Conservation (phyloP, 2,329 filamentous ascomycete genomes). For the Apiospora phragmitis region DNA sequence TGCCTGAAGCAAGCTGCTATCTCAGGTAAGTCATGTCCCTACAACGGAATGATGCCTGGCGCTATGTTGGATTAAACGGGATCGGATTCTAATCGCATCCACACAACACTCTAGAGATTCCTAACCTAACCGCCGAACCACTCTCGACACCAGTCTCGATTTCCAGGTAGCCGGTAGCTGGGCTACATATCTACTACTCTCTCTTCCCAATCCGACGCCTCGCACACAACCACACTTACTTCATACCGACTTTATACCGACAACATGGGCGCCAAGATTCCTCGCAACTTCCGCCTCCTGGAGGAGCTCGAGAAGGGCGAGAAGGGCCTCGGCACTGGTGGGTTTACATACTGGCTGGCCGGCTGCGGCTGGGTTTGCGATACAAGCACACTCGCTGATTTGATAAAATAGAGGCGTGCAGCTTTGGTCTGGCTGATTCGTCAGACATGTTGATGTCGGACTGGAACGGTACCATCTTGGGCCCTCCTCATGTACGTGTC, state of each 20-base stretch:
- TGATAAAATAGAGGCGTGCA: constrained; percentile 77
- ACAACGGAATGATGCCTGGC: neutral
- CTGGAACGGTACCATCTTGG: constrained; percentile 98
- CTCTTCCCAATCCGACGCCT: neutral
- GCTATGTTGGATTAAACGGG: neutral
- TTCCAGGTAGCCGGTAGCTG: neutral
- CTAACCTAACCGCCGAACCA: neutral
- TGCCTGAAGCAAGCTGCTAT: neutral
- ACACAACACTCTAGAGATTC: neutral
- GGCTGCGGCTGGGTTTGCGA: neutral
- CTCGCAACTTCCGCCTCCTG: constrained; percentile 92
- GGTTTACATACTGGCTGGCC: constrained; percentile 18
- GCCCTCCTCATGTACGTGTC: constrained; percentile 83
- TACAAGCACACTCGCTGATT: neutral
- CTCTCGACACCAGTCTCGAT: neutral
- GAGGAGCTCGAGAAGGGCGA: constrained; percentile 99
- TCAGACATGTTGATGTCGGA: constrained; percentile 97
- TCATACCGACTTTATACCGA: neutral
- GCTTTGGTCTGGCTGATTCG: constrained; percentile 90
- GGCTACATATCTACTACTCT: neutral
- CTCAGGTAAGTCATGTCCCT: neutral
- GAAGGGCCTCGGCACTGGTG: constrained; percentile 91
- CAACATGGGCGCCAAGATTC: constrained; percentile 66
- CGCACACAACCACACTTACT: neutral
- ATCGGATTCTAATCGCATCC: neutral